A percentile compares a stretch with the other conserved stretches of the same genome.
Evolutionary conservation across 148 eudicot genomes (phyloP).

Genomic region (Chenopodium formosanum): DNA sequence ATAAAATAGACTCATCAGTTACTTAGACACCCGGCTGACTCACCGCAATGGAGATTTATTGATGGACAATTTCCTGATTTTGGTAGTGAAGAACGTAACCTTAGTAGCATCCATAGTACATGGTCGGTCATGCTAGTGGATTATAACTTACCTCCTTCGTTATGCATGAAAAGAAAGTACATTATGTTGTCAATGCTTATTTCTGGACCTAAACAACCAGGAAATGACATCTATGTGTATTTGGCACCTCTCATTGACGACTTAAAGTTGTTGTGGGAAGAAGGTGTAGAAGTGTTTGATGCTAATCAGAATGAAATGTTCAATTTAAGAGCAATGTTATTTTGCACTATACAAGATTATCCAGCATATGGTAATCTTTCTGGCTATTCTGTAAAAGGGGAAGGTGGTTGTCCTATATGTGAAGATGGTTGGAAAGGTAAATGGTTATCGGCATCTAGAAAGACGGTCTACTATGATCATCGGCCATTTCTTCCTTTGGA

Average conservation of each 20-base stretch:
- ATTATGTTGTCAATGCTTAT: too few relatives aligned
- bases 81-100: conserved; percentile 18
- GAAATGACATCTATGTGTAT: too few relatives aligned
- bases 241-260: conserved; percentile 13
- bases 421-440: too few relatives aligned
- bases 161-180: too few relatives aligned
- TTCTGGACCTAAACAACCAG: too few relatives aligned
- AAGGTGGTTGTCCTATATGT: conserved; percentile 10
- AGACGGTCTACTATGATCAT: not conserved
- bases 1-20: too few relatives aligned
- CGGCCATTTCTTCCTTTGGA: not conserved
- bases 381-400: conserved; percentile 5
- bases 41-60: conserved; percentile 1
- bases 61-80: conserved; percentile 13
- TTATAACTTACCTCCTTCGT: too few relatives aligned
- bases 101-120: not conserved
- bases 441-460: not conserved
- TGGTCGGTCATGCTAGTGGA: too few relatives aligned
- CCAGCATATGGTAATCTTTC: conserved; percentile 21
- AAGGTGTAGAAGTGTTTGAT: conserved; percentile 25
- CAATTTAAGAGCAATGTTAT: conserved; percentile 20
- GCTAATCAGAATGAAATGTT: conserved; percentile 11
- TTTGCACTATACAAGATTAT: conserved; percentile 29
- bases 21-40: conserved; percentile 9
- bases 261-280: conserved; percentile 15